Evolutionary conservation across 73 alveolate species (phyloP).

Genomic region (Diophrys sp.): DNA sequence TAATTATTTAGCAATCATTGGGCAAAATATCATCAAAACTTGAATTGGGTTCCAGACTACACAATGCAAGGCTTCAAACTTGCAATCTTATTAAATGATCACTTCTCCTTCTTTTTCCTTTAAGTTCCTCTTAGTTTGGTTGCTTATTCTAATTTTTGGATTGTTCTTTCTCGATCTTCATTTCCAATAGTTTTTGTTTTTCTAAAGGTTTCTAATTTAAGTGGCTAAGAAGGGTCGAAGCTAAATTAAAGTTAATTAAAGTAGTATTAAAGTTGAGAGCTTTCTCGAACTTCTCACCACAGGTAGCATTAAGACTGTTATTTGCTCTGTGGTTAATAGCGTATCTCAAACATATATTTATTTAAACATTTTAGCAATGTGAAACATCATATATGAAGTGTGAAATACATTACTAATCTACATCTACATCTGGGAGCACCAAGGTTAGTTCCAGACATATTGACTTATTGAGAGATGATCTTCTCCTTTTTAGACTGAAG

Average conservation of each 20-base stretch:
- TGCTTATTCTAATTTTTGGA: slow-evolving; percentile 54
- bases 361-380: slow-evolving; percentile 64
- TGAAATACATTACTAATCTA: slow-evolving; percentile 43
- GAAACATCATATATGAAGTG: slow-evolving; percentile 50
- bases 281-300: slow-evolving; percentile 63
- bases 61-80: too few relatives aligned
- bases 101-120: slow-evolving; percentile 34
- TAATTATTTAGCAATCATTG: too few relatives aligned
- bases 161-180: slow-evolving; percentile 49
- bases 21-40: too few relatives aligned
- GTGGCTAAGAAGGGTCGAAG: slow-evolving; percentile 41
- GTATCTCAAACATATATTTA: slow-evolving; percentile 54
- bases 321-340: slow-evolving; percentile 69
- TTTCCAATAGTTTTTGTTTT: slow-evolving; percentile 40
- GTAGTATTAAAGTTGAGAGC: slow-evolving; percentile 55
- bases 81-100: background rate
- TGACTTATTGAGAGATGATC: slow-evolving; percentile 62
- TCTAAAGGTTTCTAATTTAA: slow-evolving; percentile 52
- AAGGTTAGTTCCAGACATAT: slow-evolving; percentile 63
- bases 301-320: slow-evolving; percentile 59
- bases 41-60: too few relatives aligned
- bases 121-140: slow-evolving; percentile 49
- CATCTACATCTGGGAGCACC: slow-evolving; percentile 70
- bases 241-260: slow-evolving; percentile 72
- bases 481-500: slow-evolving; percentile 48